Evolutionary conservation across 352 stramenopile species (phyloP).

Genomic region (Phytophthora kernoviae): DNA sequence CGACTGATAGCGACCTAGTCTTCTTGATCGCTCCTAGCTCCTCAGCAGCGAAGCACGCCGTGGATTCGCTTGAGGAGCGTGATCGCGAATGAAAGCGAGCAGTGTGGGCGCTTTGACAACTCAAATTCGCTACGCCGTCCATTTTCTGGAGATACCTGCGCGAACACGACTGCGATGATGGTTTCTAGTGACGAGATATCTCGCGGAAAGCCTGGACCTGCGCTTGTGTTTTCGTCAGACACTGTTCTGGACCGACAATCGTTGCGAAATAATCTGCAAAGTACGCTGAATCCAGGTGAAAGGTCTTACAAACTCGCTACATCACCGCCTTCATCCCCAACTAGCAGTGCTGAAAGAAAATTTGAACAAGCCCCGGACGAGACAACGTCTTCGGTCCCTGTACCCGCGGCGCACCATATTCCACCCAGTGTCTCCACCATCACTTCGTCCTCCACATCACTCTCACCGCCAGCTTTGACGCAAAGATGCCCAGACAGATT

Average conservation of each 20-base stretch:
- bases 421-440: neutral
- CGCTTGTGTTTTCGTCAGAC: conserved; percentile 54
- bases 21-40: conserved; percentile 58
- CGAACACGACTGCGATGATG: neutral
- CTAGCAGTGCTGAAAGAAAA: neutral
- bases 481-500: too few relatives aligned
- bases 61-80: conserved; percentile 33
- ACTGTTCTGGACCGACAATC: conserved; percentile 57
- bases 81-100: neutral
- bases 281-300: conserved; percentile 29
- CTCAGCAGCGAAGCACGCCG: conserved; percentile 44
- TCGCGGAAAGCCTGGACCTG: conserved; percentile 17
- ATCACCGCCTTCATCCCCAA: neutral
- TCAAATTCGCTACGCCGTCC: neutral
- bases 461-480: neutral
- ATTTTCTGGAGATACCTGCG: neutral
- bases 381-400: neutral
- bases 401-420: neutral
- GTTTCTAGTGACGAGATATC: neutral
- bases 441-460: neutral
- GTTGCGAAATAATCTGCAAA: conserved; percentile 29
- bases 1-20: conserved; percentile 38
- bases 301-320: neutral
- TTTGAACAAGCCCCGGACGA: neutral
- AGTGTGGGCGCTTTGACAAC: neutral